Evolutionary conservation across 768 basidiomycete species (phyloP).

Genomic region (Leucosporidium yakuticum): DNA sequence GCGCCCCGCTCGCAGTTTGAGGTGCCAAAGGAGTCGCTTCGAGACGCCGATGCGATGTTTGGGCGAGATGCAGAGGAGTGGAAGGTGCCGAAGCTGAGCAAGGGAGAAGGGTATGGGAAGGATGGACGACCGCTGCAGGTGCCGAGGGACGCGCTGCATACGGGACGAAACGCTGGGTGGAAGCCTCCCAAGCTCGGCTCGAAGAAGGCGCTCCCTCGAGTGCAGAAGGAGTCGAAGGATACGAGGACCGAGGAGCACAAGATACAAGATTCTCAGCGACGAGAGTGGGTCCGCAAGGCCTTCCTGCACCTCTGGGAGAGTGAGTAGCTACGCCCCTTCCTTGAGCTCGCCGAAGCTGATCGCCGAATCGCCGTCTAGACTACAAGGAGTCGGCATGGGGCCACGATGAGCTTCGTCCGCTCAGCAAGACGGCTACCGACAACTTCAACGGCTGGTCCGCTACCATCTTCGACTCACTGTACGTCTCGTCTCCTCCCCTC

Average conservation of each 20-base stretch:
- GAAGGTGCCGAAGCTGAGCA: not conserved
- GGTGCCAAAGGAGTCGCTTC: not conserved
- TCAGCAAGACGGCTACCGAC: slow-evolving; percentile 11
- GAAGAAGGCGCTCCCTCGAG: slow-evolving; percentile 27
- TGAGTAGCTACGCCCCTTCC: not conserved
- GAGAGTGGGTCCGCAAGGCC: slow-evolving; percentile 40
- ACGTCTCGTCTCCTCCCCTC: slow-evolving; percentile 12
- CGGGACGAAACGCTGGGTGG: not conserved
- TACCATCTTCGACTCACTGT: slow-evolving; percentile 37
- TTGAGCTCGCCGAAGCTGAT: no score
- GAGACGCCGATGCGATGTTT: not conserved
- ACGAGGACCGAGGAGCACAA: slow-evolving; percentile 33
- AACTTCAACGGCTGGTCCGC: slow-evolving; percentile 37
- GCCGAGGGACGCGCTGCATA: not conserved
- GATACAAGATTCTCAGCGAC: slow-evolving; percentile 36
- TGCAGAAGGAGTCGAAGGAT: slow-evolving; percentile 30
- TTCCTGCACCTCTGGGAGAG: slow-evolving; percentile 39
- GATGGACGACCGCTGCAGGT: slow-evolving; percentile 1
- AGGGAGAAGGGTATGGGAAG: slow-evolving; percentile 5
- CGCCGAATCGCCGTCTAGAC: not conserved
- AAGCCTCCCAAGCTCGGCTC: not conserved
- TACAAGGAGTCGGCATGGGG: slow-evolving; percentile 37
- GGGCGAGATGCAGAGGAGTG: not conserved
- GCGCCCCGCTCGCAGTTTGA: not conserved
- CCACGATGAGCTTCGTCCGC: slow-evolving; percentile 39